Conservation (phyloP, 257 asterid species). For the Phtheirospermum japonicum region DNA sequence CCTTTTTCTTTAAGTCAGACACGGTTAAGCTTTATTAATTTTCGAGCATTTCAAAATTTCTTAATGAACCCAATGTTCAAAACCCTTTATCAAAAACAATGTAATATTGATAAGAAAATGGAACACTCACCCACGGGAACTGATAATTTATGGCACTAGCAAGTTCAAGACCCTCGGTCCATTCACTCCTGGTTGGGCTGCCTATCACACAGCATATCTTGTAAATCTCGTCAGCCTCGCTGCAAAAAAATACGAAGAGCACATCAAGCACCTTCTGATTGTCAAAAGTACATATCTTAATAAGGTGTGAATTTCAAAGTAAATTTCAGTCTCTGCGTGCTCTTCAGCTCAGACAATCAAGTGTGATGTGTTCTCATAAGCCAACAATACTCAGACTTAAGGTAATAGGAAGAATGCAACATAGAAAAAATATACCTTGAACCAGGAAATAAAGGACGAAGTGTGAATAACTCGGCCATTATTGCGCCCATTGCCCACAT, state of each 20-base stretch:
- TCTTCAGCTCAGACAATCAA: background rate
- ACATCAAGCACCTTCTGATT: conserved; percentile 20
- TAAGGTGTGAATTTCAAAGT: background rate
- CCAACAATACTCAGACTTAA: background rate
- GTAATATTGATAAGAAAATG: background rate
- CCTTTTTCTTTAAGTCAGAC: background rate
- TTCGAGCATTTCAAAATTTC: background rate
- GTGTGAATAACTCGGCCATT: conserved; percentile 85
- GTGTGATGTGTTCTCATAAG: background rate
- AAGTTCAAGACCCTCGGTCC: conserved; percentile 87
- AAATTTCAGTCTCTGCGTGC: background rate
- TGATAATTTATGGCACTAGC: conserved; percentile 74
- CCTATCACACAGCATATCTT: conserved; percentile 89
- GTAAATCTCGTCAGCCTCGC: conserved; percentile 92
- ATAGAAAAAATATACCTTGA: conserved; percentile 50
- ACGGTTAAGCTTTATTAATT: background rate
- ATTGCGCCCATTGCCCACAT: conserved; percentile 99
- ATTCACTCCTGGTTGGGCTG: conserved; percentile 61
- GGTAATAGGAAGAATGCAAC: background rate
- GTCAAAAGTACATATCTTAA: background rate
- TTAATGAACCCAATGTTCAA: background rate
- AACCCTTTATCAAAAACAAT: background rate
- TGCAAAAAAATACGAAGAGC: conserved; percentile 28
- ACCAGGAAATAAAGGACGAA: conserved; percentile 92
- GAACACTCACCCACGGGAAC: conserved; percentile 68